Percentiles rank a stretch among this genome's conserved stretches.
phyloP scores from a whole-genome alignment of 164 flowering plant genomes.

The Piper longum region DNA sequence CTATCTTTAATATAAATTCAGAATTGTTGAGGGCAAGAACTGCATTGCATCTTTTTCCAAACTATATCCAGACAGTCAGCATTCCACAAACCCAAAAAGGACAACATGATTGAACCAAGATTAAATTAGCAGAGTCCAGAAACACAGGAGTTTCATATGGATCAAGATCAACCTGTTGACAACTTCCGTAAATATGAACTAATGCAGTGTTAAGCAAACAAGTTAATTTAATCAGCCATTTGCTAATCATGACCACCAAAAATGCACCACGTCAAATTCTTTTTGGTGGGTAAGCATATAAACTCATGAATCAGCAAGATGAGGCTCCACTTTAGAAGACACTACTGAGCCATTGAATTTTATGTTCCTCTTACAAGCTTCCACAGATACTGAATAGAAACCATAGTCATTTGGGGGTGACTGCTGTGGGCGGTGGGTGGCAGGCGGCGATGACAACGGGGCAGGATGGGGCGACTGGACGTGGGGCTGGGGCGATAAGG shows the following conservation, averaged over 20 bases:
- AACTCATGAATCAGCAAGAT: constrained; percentile 86
- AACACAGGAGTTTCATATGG: constrained; percentile 98
- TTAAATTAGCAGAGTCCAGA: constrained; percentile 62
- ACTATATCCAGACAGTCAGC: background rate
- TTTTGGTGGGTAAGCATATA: constrained; percentile 88
- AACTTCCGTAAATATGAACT: background rate
- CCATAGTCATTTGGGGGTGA: constrained; percentile 2
- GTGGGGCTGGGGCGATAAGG: too few relatives aligned
- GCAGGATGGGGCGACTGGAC: too few relatives aligned
- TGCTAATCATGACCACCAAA: background rate
- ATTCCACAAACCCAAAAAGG: constrained; percentile 3
- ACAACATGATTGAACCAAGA: background rate
- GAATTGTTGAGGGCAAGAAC: too few relatives aligned
- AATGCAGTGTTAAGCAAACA: background rate
- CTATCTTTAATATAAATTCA: too few relatives aligned
- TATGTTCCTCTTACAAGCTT: constrained; percentile 87
- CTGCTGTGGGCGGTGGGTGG: too few relatives aligned
- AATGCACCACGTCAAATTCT: constrained; percentile 87
- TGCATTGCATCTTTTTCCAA: background rate
- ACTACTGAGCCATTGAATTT: constrained; percentile 92
- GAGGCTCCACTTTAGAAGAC: constrained; percentile 72
- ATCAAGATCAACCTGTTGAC: constrained; percentile 92
- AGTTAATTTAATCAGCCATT: background rate
- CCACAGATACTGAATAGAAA: constrained; percentile 55
- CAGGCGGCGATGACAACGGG: too few relatives aligned